Base-by-base conservation (phyloP, 768 basidiomycete genomes). In the Neoboletus brunneissimus region DNA sequence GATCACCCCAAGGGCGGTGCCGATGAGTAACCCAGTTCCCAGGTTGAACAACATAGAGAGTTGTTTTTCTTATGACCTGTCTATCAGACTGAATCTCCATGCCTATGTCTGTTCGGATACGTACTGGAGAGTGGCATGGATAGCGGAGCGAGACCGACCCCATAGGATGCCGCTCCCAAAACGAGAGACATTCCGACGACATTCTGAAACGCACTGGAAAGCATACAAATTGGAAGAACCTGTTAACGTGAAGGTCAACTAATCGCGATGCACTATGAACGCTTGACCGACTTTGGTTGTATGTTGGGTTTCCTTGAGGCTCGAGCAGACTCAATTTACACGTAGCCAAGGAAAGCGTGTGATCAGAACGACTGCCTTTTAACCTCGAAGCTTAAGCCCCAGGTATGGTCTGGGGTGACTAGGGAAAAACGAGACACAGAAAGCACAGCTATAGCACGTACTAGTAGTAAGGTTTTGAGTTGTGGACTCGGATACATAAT, bases 1-100 rank as follows among this genome's bases (percentile, higher is more conserved):
- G 60, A 98, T 92, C 25, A 98, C 85, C 13, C 91, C 91, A 59
- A 98, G 73, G 0, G 92, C 93, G 3, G 95, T 88, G 4, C 95
- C 95, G 15, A 97, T 80, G 18, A 98, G 79, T 12, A 98, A 75
- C 12, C 95, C 95, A 9, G 89, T 89, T 12, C 91, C 89, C 16
- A 92, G 68, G 42, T 81, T 80, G 9, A 79, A 80, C 32, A 87
- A 68, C 41, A 71, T 63, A 22, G 76, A 76, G 43, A 80, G 62
- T 73, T 75, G 60, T 79, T 74, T 71, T 76, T 72, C 56, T 79
- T 75, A 40, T 75, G 60, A 61, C 75, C 20, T n/a, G 75, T 74
- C 37, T 76, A 51, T 60, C 37, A 63, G 53, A 40, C 37, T 16
- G 35, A 18, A 20, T 37, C 22, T 20, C 15, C 43, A 49, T 27